phyloP scores from a whole-genome alignment of 768 basidiomycete genomes.

The Calocybe indica region DNA sequence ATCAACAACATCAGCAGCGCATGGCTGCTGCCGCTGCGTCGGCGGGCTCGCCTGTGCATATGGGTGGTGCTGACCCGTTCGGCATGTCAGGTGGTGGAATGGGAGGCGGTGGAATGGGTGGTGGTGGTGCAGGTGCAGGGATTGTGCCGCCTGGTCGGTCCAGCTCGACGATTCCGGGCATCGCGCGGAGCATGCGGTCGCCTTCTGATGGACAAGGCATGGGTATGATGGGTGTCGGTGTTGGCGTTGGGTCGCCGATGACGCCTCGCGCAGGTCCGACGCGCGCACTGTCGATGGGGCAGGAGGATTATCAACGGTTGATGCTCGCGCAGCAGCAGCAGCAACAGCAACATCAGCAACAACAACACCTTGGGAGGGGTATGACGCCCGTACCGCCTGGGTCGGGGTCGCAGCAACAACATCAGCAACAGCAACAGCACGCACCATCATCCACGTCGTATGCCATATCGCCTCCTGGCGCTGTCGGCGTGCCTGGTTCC shows the following conservation, averaged over 20 bases:
- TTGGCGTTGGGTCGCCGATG: constrained; percentile 42
- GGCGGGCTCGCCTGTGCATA: no score
- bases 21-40: no score
- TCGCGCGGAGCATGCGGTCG: constrained; percentile 68
- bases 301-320: constrained; percentile 56
- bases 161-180: constrained; percentile 14
- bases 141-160: no score
- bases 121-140: no score
- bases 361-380: no score
- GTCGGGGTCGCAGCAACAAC: constrained; percentile 17
- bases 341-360: constrained; percentile 29
- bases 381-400: no score
- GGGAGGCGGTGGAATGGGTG: no score
- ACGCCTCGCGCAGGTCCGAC: constrained; percentile 36
- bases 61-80: no score
- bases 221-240: no score
- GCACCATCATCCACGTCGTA: constrained; percentile 18
- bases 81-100: no score
- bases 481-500: constrained; percentile 20
- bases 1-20: no score
- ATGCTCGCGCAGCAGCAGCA: constrained; percentile 34
- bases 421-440: constrained; percentile 15
- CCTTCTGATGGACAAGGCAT: constrained; percentile 45
- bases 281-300: constrained; percentile 32
- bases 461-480: constrained; percentile 39